Percentiles rank a stretch among this genome's conserved stretches.
Evolutionary conservation across 768 basidiomycete genomes (phyloP).

Genomic region (Naganishia vaughanmartiniae): DNA sequence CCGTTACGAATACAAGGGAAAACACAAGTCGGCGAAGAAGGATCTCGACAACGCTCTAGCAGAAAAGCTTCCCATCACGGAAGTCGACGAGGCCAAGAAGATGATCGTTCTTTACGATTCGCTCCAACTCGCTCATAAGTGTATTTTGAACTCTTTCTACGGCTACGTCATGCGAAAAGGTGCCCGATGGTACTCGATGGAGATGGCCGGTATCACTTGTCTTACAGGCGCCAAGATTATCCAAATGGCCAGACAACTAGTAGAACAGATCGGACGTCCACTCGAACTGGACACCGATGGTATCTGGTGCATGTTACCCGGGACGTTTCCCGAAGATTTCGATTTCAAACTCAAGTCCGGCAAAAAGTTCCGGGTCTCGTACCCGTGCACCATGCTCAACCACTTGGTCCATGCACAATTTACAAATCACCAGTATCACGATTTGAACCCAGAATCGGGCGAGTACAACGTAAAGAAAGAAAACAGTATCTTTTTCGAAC

Average conservation of each 20-base stretch:
- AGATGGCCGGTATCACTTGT: constrained; percentile 99
- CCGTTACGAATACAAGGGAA: constrained; percentile 97
- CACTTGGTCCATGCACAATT: constrained; percentile 93
- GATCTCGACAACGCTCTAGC: constrained; percentile 72
- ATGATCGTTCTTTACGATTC: constrained; percentile 99
- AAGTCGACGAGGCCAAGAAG: constrained; percentile 95
- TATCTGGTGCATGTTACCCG: constrained; percentile 99
- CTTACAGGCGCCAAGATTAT: constrained; percentile 96
- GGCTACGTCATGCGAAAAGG: constrained; percentile 99
- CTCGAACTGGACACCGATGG: constrained; percentile 98
- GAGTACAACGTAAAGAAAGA: constrained; percentile 84
- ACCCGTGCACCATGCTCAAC: constrained; percentile 99
- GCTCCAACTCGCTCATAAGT: constrained; percentile 97
- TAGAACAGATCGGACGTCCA: constrained; percentile 95
- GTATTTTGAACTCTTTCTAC: constrained; percentile 99
- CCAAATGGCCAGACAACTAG: constrained; percentile 94
- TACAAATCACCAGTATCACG: constrained; percentile 97
- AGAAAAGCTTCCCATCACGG: constrained; percentile 72
- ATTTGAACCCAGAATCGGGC: constrained; percentile 78
- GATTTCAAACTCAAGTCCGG: constrained; percentile 84
- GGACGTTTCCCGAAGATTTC: constrained; percentile 97
- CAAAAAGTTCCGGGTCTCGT: constrained; percentile 83
- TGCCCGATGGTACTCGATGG: constrained; percentile 99
- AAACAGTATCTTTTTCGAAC: constrained; percentile 98
- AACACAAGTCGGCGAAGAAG: constrained; percentile 99